phyloP scores from a whole-genome alignment of 2,329 filamentous ascomycete genomes.

The Huntiella abstrusa region DNA sequence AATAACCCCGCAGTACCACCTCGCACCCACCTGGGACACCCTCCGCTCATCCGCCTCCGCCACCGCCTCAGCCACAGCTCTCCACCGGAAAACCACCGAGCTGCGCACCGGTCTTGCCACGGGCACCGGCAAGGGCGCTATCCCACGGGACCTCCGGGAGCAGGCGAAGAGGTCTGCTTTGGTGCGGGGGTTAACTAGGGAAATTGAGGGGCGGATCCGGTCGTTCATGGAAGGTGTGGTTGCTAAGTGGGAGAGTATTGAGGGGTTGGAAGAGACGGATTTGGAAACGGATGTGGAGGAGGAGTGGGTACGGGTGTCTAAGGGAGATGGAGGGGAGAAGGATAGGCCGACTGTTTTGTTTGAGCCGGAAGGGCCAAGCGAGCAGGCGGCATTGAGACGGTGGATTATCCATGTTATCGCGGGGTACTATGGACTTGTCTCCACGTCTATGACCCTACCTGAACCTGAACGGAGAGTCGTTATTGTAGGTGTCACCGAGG shows the following conservation, averaged over 20 bases:
- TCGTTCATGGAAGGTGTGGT: constrained; percentile 39
- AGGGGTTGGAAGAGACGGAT: constrained; percentile 23
- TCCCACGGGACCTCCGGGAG: constrained; percentile 64
- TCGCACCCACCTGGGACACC: constrained; percentile 68
- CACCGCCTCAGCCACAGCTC: constrained; percentile 23
- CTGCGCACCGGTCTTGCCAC: constrained; percentile 23
- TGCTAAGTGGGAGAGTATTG: constrained; percentile 20
- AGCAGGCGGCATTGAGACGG: constrained; percentile 67
- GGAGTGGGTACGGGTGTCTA: constrained; percentile 19
- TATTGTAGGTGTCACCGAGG: constrained; percentile 51
- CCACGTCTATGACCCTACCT: constrained; percentile 58
- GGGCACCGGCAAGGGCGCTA: constrained; percentile 30
- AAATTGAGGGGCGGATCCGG: constrained; percentile 69
- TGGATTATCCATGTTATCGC: constrained; percentile 90
- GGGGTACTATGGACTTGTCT: constrained; percentile 75
- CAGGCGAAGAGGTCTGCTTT: constrained; percentile 64
- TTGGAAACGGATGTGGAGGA: constrained; percentile 16
- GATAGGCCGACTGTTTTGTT: constrained; percentile 68
- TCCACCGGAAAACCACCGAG: constrained; percentile 27
- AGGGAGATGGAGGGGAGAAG: constrained; percentile 67
- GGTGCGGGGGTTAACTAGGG: constrained; percentile 61
- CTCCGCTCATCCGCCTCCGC: constrained; percentile 31
- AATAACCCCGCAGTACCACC: constrained; percentile 63
- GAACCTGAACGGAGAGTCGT: constrained; percentile 58
- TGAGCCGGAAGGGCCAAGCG: constrained; percentile 58